Evolutionary conservation across 106 monocot genomes (phyloP).

Genomic region (Amphibolis antarctica): DNA sequence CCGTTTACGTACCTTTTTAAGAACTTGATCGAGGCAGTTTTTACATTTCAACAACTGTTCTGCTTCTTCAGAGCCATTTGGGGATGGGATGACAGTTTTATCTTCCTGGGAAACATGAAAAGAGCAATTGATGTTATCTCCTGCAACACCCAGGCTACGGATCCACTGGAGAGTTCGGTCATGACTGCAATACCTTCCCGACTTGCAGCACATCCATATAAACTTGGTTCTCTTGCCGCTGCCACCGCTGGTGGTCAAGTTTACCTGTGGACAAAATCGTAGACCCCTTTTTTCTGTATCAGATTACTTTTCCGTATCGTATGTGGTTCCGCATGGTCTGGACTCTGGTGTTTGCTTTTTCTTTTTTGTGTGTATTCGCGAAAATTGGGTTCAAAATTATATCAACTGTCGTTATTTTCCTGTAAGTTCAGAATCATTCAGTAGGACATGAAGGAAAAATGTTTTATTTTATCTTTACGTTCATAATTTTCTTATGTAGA

Average conservation of each 20-base stretch:
- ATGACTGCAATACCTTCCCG: constrained; percentile 67
- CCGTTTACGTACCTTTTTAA: too few relatives aligned
- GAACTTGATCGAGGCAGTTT: background rate
- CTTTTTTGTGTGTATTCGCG: too few relatives aligned
- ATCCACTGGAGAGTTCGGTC: constrained; percentile 28
- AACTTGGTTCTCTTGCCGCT: constrained; percentile 46
- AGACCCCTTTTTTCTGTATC: too few relatives aligned
- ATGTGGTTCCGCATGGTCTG: too few relatives aligned
- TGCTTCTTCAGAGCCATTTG: constrained; percentile 62
- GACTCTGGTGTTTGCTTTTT: too few relatives aligned
- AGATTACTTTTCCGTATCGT: too few relatives aligned
- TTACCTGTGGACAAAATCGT: constrained; percentile 39
- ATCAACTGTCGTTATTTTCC: too few relatives aligned
- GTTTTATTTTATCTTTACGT: too few relatives aligned
- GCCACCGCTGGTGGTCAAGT: constrained; percentile 62
- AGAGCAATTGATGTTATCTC: constrained; percentile 70
- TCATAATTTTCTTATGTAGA: too few relatives aligned
- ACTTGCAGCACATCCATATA: constrained; percentile 47
- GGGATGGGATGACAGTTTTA: constrained; percentile 75
- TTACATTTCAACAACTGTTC: background rate
- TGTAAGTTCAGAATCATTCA: too few relatives aligned
- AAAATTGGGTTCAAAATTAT: too few relatives aligned
- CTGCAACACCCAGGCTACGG: constrained; percentile 13
- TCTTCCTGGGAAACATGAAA: constrained; percentile 55
- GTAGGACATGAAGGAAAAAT: too few relatives aligned